These are phyloP conservation scores for Rutstroemia sp. DNA, from an alignment of 2,329 filamentous ascomycete species.

Conservation along the genomic window DNA sequence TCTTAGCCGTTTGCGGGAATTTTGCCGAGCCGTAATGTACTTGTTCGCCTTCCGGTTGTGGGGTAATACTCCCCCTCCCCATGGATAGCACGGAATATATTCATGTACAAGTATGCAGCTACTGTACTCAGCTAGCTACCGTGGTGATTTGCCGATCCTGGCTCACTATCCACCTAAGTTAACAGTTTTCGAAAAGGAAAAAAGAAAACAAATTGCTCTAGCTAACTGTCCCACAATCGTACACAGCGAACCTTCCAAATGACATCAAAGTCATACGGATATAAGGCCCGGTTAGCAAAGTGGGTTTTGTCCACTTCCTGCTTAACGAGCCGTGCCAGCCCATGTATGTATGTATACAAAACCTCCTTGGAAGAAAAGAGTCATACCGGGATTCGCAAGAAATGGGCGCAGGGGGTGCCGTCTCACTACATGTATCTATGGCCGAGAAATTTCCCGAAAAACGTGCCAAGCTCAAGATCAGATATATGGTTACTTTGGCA, in stretches of 20 bases:
- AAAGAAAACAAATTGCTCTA: not conserved
- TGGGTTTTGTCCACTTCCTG: not conserved
- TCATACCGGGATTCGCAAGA: not conserved
- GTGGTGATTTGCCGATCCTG: not conserved
- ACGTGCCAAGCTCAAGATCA: not conserved
- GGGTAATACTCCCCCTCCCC: not conserved
- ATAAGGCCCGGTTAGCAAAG: conserved; percentile 2
- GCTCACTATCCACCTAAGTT: too few relatives aligned
- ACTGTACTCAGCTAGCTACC: not conserved
- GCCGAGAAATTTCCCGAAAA: not conserved
- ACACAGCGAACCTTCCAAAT: not conserved
- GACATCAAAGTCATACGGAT: not conserved
- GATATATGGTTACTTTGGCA: not conserved
- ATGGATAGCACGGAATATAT: too few relatives aligned
- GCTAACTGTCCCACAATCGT: not conserved
- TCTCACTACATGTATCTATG: not conserved
- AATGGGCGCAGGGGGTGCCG: not conserved
- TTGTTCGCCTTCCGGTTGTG: not conserved
- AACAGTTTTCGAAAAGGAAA: too few relatives aligned
- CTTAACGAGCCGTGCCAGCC: not conserved
- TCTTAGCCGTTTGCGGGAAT: not conserved
- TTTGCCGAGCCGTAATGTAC: not conserved
- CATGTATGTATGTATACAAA: not conserved
- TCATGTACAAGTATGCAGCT: not conserved
- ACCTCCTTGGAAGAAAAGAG: not conserved